Evolutionary conservation across 441 rosid genomes (phyloP).

Genomic region (Pelargonium exstipulatum): DNA sequence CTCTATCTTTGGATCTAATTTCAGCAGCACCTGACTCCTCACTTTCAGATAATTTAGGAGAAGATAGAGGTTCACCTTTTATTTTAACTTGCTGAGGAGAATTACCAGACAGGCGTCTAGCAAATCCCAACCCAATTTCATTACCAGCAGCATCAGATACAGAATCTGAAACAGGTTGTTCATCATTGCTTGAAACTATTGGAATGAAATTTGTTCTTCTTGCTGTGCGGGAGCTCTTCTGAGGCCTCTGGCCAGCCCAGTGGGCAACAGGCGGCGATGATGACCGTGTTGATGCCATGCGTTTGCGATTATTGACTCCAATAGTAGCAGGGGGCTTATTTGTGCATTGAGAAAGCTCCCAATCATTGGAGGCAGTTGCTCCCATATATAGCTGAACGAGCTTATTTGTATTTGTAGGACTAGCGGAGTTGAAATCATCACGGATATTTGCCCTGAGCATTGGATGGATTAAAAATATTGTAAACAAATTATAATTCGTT

Average conservation of each 20-base stretch:
- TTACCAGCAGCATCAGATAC: conserved; percentile 64
- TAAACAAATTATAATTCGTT: conserved; percentile 12
- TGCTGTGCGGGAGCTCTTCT: conserved; percentile 80
- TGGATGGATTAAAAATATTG: conserved; percentile 19
- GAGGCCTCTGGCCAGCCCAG: conserved; percentile 93
- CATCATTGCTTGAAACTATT: conserved; percentile 65
- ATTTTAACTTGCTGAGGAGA: conserved; percentile 72
- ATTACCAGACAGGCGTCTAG: conserved; percentile 55
- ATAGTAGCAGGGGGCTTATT: conserved; percentile 66
- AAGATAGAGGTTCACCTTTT: conserved; percentile 64
- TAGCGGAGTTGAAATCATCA: conserved; percentile 75
- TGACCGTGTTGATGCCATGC: conserved; percentile 60
- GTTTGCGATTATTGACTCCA: conserved; percentile 73
- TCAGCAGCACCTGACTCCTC: conserved; percentile 83
- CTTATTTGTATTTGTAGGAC: conserved; percentile 79
- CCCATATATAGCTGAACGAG: no score
- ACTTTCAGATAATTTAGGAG: conserved; percentile 80
- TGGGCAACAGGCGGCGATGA: conserved; percentile 89
- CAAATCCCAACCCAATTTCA: conserved; percentile 64
- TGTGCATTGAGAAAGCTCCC: conserved; percentile 81
- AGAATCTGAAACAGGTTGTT: conserved; percentile 58
- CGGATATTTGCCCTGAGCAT: conserved; percentile 57
- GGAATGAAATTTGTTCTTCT: conserved; percentile 88
- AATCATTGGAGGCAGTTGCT: conserved; percentile 63
- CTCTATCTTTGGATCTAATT: conserved; percentile 68